phyloP scores from a whole-genome alignment of 2,329 filamentous ascomycete species.

The Lecanicillium sp. region DNA sequence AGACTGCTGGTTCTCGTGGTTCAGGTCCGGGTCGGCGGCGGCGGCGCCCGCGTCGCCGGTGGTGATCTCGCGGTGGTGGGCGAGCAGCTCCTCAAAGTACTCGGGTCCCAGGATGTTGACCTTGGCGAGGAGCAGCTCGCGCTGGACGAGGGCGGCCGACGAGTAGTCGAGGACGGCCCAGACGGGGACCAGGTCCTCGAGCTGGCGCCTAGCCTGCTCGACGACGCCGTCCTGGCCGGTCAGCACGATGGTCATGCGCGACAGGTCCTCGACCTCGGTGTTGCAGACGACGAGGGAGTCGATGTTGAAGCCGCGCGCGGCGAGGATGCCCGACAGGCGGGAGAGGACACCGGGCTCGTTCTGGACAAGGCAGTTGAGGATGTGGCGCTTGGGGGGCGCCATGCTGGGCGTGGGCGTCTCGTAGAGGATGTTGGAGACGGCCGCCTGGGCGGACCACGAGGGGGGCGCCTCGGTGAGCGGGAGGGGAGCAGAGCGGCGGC shows the following conservation, averaged over 20 bases:
- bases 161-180: conserved; percentile 99
- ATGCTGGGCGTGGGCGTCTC: conserved; percentile 84
- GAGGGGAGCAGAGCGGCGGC: conserved; percentile 79
- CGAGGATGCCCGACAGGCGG: conserved; percentile 91
- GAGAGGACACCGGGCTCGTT: conserved; percentile 98
- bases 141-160: conserved; percentile 83
- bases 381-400: conserved; percentile 83
- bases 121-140: conserved; percentile 91
- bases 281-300: conserved; percentile 96
- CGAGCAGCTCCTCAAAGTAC: conserved; percentile 94
- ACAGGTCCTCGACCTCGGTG: conserved; percentile 93
- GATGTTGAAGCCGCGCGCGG: conserved; percentile 97
- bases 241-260: conserved; percentile 97
- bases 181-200: conserved; percentile 94
- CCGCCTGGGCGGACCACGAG: conserved; percentile 84
- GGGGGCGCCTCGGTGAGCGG: conserved; percentile 71
- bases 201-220: conserved; percentile 89
- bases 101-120: conserved; percentile 94
- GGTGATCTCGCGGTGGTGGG: conserved; percentile 88
- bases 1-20: conserved; percentile 27
- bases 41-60: conserved; percentile 43
- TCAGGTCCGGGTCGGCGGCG: conserved; percentile 28
- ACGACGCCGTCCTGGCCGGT: conserved; percentile 95
- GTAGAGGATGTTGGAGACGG: conserved; percentile 97
- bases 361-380: conserved; percentile 97